phyloP scores from a whole-genome alignment of 1,284 basidiomycete genomes.

The Phlebopus sp. region DNA sequence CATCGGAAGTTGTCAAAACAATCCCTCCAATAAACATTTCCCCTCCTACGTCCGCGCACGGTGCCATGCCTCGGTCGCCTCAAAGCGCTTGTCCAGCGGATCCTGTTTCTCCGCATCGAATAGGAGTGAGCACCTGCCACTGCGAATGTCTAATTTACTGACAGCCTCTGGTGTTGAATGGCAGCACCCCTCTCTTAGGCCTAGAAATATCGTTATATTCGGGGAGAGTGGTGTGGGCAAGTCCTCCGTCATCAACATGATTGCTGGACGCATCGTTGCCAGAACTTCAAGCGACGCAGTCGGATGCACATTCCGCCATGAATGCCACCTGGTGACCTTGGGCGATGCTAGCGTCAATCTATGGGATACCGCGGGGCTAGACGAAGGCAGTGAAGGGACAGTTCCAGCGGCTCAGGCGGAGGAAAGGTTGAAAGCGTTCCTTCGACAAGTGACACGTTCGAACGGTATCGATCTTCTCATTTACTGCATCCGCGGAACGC shows the following conservation, averaged over 20 bases:
- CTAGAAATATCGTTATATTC: constrained; percentile 29
- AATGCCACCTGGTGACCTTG: constrained; percentile 17
- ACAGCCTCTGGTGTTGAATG: constrained; percentile 3
- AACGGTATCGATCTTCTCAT: constrained; percentile 31
- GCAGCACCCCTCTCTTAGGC: constrained; percentile 10
- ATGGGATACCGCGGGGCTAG: constrained; percentile 30
- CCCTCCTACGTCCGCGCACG: too few species aligned
- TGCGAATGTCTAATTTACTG: neutral
- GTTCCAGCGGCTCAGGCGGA: constrained; percentile 23
- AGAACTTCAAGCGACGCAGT: constrained; percentile 26
- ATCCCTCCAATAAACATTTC: too few species aligned
- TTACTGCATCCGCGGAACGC: constrained; percentile 32
- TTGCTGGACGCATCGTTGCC: constrained; percentile 21
- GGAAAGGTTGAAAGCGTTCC: constrained; percentile 23
- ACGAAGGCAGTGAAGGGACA: constrained; percentile 26
- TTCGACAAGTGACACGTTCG: constrained; percentile 22
- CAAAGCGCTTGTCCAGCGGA: too few species aligned
- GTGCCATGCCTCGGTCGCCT: too few species aligned
- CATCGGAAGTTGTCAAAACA: too few species aligned
- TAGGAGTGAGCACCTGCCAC: neutral
- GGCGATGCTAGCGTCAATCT: constrained; percentile 22
- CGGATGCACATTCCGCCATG: constrained; percentile 25
- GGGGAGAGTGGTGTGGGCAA: constrained; percentile 32
- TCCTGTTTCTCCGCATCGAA: too few species aligned
- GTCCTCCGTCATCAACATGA: constrained; percentile 32